A percentile compares a stretch with the other conserved stretches of the same genome.
phyloP scores from a whole-genome alignment of 345 rosid species.

The Melaleuca quinquenervia region DNA sequence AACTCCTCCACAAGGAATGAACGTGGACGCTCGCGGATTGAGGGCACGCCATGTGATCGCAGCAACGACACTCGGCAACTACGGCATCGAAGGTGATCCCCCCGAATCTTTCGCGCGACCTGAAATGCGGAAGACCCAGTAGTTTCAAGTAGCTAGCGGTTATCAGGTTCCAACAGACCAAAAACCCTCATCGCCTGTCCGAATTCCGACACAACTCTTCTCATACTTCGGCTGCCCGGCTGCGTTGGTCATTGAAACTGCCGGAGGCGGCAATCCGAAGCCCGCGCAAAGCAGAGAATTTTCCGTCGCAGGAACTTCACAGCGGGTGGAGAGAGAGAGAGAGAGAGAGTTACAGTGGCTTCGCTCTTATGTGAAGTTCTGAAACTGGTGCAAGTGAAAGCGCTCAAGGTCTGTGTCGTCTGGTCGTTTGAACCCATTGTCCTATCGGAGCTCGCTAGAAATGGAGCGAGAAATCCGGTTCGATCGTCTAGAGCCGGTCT shows the following conservation, averaged over 20 bases:
- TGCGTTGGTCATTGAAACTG: not conserved
- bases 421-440: not conserved
- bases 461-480: not conserved
- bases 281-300: not conserved
- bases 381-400: not conserved
- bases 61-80: not conserved
- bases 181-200: not conserved
- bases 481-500: not conserved
- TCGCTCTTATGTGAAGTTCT: not conserved
- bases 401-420: not conserved
- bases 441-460: not conserved
- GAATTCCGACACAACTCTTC: not conserved
- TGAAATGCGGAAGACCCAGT: not conserved
- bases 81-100: not conserved
- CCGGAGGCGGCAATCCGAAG: not conserved
- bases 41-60: conserved; percentile 1
- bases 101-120: not conserved
- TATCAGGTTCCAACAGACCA: not conserved
- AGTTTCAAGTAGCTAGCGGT: not conserved
- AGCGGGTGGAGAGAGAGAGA: not conserved
- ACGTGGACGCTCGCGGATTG: not conserved
- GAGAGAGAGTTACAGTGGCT: not conserved
- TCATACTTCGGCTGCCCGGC: not conserved
- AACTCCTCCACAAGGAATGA: conserved; percentile 5
- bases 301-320: not conserved